phyloP scores from a whole-genome alignment of 805 yeast species.

The Candida ulmi region DNA sequence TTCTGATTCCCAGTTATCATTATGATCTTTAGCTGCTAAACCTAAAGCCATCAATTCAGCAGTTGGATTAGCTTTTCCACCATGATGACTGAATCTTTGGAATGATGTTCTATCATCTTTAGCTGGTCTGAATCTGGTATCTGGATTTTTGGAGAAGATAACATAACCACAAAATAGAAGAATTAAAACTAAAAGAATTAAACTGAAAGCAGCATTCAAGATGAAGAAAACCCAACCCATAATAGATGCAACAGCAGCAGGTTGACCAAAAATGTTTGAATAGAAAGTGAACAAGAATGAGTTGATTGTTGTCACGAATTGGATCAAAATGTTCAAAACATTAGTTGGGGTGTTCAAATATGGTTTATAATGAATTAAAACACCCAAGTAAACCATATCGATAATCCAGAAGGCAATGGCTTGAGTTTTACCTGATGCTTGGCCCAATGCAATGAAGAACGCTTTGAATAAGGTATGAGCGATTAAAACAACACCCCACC shows the following conservation, averaged over 20 bases:
- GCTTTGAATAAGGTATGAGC: constrained; percentile 60
- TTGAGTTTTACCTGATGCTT: constrained; percentile 76
- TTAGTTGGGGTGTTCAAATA: constrained; percentile 82
- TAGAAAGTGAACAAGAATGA: constrained; percentile 84
- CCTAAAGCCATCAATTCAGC: constrained; percentile 70
- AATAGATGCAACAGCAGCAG: constrained; percentile 69
- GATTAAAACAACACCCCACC: constrained; percentile 71
- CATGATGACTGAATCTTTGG: constrained; percentile 41
- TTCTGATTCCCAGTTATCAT: constrained; percentile 66
- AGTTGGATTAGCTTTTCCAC: constrained; percentile 27
- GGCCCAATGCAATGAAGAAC: constrained; percentile 72
- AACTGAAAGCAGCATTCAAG: constrained; percentile 82
- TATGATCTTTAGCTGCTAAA: constrained; percentile 75
- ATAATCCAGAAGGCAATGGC: constrained; percentile 69
- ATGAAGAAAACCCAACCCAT: constrained; percentile 92
- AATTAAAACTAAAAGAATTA: constrained; percentile 65
- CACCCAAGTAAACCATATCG: constrained; percentile 65
- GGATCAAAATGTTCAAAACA: constrained; percentile 64
- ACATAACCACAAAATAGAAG: constrained; percentile 61
- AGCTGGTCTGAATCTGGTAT: constrained; percentile 82
- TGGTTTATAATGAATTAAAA: constrained; percentile 62
- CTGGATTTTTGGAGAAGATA: constrained; percentile 77
- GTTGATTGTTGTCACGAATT: constrained; percentile 68
- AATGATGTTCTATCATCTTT: constrained; percentile 90
- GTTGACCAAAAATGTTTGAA: constrained; percentile 78